These are phyloP conservation scores for Taphrina sp. DNA, from an alignment of 1,139 yeast genomes.

Conservation along the genomic window DNA sequence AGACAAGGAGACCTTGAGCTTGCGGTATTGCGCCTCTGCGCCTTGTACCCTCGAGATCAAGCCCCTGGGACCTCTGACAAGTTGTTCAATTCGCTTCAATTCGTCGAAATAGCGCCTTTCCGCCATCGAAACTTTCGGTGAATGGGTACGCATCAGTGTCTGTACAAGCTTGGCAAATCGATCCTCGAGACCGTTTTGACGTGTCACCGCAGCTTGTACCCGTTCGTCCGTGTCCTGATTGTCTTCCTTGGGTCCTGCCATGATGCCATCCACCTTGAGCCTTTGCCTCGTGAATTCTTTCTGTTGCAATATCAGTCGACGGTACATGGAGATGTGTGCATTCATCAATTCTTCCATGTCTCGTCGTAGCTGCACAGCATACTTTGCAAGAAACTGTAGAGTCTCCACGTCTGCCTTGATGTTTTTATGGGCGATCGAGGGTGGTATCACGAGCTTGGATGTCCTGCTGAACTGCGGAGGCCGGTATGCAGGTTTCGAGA, in stretches of 20 bases:
- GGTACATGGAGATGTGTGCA: slow-evolving; percentile 10
- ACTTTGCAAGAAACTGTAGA: slow-evolving; percentile 30
- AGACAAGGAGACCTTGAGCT: not conserved
- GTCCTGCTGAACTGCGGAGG: not conserved
- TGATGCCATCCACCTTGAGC: slow-evolving; percentile 20
- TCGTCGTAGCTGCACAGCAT: slow-evolving; percentile 19
- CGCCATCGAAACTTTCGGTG: slow-evolving; percentile 45
- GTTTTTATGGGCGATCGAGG: not conserved
- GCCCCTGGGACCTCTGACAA: slow-evolving; percentile 23
- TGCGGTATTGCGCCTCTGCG: slow-evolving; percentile 4
- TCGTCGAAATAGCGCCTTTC: slow-evolving; percentile 53
- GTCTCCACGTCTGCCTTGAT: slow-evolving; percentile 21
- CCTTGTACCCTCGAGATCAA: slow-evolving; percentile 1
- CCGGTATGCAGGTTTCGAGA: slow-evolving; percentile 14
- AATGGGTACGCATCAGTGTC: slow-evolving; percentile 40
- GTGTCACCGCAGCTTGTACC: slow-evolving; percentile 38
- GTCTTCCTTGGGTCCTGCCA: not conserved
- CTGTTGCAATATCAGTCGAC: slow-evolving; percentile 27
- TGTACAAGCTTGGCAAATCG: slow-evolving; percentile 44
- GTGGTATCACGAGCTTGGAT: slow-evolving; percentile 11
- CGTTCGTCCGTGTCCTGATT: slow-evolving; percentile 3
- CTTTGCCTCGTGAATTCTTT: slow-evolving; percentile 26
- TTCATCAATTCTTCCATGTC: slow-evolving; percentile 16
- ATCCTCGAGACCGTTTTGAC: slow-evolving; percentile 43
- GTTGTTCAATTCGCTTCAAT: slow-evolving; percentile 42